phyloP scores from a whole-genome alignment of 371 early-diverging fungal species.

The Spraguea lophii region DNA sequence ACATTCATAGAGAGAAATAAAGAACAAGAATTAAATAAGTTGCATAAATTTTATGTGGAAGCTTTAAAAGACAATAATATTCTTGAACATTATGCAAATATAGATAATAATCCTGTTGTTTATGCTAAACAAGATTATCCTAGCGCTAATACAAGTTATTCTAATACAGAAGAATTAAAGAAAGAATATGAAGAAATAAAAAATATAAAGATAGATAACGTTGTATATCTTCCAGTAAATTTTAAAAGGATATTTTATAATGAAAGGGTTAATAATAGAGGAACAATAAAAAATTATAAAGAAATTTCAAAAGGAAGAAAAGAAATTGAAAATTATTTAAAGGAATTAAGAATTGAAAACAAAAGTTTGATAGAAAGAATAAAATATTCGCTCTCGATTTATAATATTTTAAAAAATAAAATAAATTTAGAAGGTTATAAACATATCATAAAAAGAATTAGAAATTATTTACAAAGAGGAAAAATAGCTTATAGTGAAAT shows the following conservation, averaged over 20 bases:
- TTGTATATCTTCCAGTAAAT: slow-evolving; percentile 7
- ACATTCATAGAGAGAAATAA: slow-evolving; percentile 65
- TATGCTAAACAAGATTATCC: not conserved
- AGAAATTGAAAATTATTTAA: not conserved
- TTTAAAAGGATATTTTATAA: slow-evolving; percentile 10
- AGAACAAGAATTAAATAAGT: slow-evolving; percentile 51
- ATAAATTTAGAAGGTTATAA: slow-evolving; percentile 57
- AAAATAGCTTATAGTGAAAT: slow-evolving; percentile 88
- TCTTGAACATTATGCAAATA: slow-evolving; percentile 41
- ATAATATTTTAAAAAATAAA: slow-evolving; percentile 12
- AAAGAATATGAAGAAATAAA: slow-evolving; percentile 3
- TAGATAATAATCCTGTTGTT: slow-evolving; percentile 48
- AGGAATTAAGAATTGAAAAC: slow-evolving; percentile 9
- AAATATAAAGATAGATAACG: not conserved
- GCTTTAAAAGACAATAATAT: slow-evolving; percentile 33
- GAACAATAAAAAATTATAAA: not conserved
- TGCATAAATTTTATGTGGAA: slow-evolving; percentile 49
- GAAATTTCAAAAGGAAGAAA: not conserved
- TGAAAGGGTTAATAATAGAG: not conserved
- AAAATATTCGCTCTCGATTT: slow-evolving; percentile 14
- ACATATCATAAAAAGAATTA: slow-evolving; percentile 76
- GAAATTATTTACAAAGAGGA: slow-evolving; percentile 62
- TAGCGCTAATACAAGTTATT: not conserved
- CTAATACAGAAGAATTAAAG: not conserved
- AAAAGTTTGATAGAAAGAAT: slow-evolving; percentile 9